phyloP scores from a whole-genome alignment of 108 stramenopile genomes.

The Nannochloropsis gaditana region DNA sequence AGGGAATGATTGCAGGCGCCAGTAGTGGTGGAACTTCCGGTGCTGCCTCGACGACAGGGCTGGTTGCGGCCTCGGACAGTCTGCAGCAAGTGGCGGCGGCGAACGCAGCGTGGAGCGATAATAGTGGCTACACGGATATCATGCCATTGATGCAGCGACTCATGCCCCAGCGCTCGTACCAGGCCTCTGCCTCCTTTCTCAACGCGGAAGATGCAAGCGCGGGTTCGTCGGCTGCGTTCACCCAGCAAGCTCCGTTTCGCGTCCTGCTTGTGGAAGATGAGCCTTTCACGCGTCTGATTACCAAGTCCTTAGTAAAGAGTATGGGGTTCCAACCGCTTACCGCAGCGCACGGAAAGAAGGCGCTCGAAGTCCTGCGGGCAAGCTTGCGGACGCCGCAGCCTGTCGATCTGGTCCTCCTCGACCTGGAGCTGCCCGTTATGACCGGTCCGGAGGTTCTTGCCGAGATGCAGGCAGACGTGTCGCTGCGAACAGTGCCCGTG shows the following conservation, averaged over 20 bases:
- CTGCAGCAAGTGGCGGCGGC: not conserved
- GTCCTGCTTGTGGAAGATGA: not conserved
- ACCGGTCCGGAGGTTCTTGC: not conserved
- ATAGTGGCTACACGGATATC: constrained; percentile 13
- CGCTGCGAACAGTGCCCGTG: not conserved
- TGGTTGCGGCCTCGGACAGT: not conserved
- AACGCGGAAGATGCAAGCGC: not conserved
- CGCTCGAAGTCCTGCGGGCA: not conserved
- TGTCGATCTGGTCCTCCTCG: not conserved
- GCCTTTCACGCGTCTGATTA: not conserved
- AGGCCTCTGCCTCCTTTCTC: not conserved
- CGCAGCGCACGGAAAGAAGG: not conserved
- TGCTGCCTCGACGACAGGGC: not conserved
- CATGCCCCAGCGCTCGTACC: not conserved
- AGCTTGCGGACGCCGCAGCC: not conserved
- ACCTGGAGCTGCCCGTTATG: constrained; percentile 2
- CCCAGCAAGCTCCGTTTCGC: not conserved
- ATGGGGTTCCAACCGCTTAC: not conserved
- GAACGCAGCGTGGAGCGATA: not conserved
- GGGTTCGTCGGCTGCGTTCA: not conserved
- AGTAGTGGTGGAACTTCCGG: not conserved
- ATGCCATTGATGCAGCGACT: constrained; percentile 17
- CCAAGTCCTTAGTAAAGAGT: not conserved
- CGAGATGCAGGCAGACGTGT: constrained; percentile 18
- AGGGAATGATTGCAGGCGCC: not conserved